Evolutionary conservation across 495 filamentous ascomycete genomes (phyloP).

Genomic region (Acidomyces sp.): DNA sequence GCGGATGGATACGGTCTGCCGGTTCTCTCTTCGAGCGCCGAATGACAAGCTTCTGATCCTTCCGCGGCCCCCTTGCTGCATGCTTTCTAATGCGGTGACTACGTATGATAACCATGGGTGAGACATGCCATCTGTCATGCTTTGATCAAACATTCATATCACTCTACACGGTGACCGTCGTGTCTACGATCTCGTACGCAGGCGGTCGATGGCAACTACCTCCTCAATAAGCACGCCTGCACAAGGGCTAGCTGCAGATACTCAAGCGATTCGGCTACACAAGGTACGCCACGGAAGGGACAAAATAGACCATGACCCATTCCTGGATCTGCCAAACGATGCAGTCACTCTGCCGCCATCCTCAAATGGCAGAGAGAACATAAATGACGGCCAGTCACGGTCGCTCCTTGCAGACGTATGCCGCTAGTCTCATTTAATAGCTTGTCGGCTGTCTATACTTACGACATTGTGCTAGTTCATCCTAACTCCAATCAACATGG

Average conservation of each 20-base stretch:
- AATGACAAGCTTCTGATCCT: no score
- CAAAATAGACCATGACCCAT: slow-evolving; percentile 16
- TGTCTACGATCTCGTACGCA: no score
- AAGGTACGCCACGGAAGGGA: slow-evolving; percentile 9
- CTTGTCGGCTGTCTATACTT: background rate
- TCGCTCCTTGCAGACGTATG: slow-evolving; percentile 14
- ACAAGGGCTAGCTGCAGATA: background rate
- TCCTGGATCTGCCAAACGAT: slow-evolving; percentile 13
- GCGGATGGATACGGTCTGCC: no score
- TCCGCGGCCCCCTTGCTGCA: no score
- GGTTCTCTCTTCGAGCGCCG: no score
- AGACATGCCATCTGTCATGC: no score
- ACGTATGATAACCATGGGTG: no score
- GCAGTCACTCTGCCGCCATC: background rate
- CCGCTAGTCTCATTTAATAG: background rate
- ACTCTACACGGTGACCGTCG: no score
- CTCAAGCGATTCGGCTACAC: background rate
- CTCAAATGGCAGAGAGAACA: background rate
- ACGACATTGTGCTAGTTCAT: slow-evolving; percentile 19
- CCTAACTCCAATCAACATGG: slow-evolving; percentile 24
- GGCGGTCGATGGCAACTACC: background rate
- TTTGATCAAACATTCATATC: no score
- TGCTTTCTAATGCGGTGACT: no score
- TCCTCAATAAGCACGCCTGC: background rate
- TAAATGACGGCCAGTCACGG: background rate